A percentile compares a stretch with the other conserved stretches of the same genome.
Conservation (phyloP, 768 basidiomycete genomes). For the Phanerodontia chrysosporium region DNA sequence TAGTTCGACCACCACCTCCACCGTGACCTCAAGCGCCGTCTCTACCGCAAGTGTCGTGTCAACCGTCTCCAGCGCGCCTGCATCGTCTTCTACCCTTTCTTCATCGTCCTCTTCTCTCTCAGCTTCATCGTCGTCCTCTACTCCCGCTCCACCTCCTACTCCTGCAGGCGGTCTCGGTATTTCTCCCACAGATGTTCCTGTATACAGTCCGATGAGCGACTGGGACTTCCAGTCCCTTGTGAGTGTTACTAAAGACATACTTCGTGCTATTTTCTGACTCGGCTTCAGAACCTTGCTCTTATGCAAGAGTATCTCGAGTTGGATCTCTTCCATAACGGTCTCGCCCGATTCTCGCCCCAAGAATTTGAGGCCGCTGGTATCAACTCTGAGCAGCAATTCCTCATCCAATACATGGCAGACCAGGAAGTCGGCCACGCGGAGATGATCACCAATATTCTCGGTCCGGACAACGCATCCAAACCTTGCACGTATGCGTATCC, state of each 20-base stretch:
- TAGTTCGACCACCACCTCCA: no score
- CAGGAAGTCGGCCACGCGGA: conserved; percentile 62
- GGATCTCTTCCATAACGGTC: conserved; percentile 54
- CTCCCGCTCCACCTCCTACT: conserved; percentile 7
- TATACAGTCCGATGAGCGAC: conserved; percentile 31
- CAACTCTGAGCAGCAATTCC: conserved; percentile 44
- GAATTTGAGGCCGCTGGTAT: conserved; percentile 57
- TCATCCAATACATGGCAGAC: conserved; percentile 60
- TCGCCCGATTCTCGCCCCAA: conserved; percentile 45
- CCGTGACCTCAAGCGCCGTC: no score
- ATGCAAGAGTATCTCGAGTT: conserved; percentile 63
- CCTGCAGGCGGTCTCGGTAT: conserved; percentile 25
- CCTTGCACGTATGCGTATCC: conserved; percentile 55
- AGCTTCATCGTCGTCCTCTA: neutral
- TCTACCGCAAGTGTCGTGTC: no score
- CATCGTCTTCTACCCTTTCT: no score
- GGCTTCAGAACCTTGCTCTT: conserved; percentile 43
- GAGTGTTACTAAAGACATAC: conserved; percentile 3
- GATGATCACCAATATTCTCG: conserved; percentile 48
- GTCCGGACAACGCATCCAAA: conserved; percentile 34
- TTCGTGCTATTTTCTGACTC: neutral
- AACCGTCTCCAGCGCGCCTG: no score
- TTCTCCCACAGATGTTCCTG: conserved; percentile 24
- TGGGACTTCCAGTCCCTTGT: conserved; percentile 52
- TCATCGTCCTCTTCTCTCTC: no score